phyloP scores from a whole-genome alignment of 768 basidiomycete genomes.

The Leucocoprinus birnbaumii region DNA sequence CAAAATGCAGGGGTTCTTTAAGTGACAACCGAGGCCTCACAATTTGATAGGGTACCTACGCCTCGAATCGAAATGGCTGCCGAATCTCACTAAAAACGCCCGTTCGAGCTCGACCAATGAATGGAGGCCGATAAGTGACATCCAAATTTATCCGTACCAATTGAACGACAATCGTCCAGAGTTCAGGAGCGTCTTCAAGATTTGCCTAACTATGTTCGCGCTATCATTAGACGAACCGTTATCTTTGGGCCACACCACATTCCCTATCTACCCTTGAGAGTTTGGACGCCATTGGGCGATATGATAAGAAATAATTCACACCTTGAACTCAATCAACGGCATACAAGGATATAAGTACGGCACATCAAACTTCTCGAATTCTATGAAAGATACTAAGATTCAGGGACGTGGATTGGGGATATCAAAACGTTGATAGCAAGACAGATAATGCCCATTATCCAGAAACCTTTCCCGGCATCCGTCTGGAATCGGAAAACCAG shows the following conservation, averaged over 20 bases:
- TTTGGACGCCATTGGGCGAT: neutral
- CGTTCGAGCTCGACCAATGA: neutral
- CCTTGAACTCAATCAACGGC: no score
- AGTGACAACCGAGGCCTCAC: no score
- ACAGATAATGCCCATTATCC: slow-evolving; percentile 42
- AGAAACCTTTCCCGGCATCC: slow-evolving; percentile 39
- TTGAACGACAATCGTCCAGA: no score
- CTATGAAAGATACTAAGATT: slow-evolving; percentile 11
- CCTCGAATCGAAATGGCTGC: neutral
- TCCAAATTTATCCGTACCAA: neutral
- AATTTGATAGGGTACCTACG: neutral
- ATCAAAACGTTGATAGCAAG: slow-evolving; percentile 27
- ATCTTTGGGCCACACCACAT: neutral
- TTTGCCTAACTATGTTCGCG: neutral
- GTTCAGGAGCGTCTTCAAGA: no score
- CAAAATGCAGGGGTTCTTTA: no score
- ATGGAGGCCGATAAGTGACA: neutral
- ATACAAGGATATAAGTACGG: no score
- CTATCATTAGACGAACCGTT: neutral
- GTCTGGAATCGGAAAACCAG: slow-evolving; percentile 45
- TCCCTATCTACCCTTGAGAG: neutral
- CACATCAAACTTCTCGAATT: no score
- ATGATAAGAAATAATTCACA: neutral
- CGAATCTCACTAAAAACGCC: neutral
- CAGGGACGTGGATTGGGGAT: slow-evolving; percentile 23